Percentiles rank a stretch among this genome's conserved stretches.
phyloP scores from a whole-genome alignment of 768 basidiomycete genomes.

The Amanita pseudoporphyria region DNA sequence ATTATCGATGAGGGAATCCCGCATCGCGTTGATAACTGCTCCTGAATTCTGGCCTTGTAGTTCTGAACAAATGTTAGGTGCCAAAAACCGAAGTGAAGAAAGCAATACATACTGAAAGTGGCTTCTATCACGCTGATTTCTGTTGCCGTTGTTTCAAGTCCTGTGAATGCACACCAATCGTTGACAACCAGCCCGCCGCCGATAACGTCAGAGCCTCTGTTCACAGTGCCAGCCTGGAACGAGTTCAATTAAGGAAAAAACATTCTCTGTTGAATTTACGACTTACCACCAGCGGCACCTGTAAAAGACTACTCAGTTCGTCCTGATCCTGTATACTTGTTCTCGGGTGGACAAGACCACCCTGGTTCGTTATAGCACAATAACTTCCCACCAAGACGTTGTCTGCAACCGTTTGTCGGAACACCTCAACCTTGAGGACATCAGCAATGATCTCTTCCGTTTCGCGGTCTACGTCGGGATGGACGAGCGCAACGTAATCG shows the following conservation, averaged over 20 bases:
- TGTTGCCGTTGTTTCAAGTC: constrained; percentile 97
- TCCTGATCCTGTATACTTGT: constrained; percentile 97
- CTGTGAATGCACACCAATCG: constrained; percentile 99
- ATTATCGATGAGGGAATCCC: constrained; percentile 84
- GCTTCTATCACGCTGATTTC: constrained; percentile 98
- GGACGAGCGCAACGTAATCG: constrained; percentile 97
- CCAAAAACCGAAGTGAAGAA: background rate
- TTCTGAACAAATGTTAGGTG: constrained; percentile 33
- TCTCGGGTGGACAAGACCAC: constrained; percentile 95
- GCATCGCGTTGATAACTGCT: constrained; percentile 86
- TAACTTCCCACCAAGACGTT: constrained; percentile 97
- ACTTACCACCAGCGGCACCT: constrained; percentile 90
- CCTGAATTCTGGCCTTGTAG: constrained; percentile 77
- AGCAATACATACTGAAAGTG: constrained; percentile 71
- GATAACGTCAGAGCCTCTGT: constrained; percentile 96
- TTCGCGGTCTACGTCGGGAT: constrained; percentile 96
- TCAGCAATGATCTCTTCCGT: constrained; percentile 99
- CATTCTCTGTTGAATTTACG: background rate
- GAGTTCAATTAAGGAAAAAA: background rate
- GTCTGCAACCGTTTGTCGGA: constrained; percentile 93
- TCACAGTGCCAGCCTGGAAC: constrained; percentile 88
- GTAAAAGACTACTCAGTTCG: constrained; percentile 87
- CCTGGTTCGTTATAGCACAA: constrained; percentile 92
- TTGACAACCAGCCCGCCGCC: constrained; percentile 98
- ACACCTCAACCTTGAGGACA: constrained; percentile 97